Conservation (phyloP, 106 monocot species). For the Triglochin maritima region DNA sequence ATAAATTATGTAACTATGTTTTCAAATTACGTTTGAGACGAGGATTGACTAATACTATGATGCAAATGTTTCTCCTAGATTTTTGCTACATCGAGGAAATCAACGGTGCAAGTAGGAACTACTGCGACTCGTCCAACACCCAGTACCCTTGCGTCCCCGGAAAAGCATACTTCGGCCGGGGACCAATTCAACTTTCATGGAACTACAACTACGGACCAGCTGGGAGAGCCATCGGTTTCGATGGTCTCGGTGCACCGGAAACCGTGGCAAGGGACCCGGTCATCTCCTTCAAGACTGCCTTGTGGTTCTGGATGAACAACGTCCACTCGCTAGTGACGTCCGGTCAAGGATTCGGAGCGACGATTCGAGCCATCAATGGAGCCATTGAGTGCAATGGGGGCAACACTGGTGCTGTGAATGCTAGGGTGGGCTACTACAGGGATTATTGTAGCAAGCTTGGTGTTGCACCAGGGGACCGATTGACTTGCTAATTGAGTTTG, state of each 20-base stretch:
- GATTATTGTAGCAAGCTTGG: slow-evolving; percentile 41
- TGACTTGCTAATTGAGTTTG: slow-evolving; percentile 27
- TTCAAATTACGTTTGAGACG: background rate
- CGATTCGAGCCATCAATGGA: slow-evolving; percentile 42
- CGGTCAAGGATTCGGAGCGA: slow-evolving; percentile 50
- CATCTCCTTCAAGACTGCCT: slow-evolving; percentile 30
- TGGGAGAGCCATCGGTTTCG: slow-evolving; percentile 42
- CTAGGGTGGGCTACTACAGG: slow-evolving; percentile 31
- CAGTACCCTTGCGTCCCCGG: slow-evolving; percentile 24
- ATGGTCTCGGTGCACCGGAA: slow-evolving; percentile 37
- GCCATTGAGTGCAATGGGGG: slow-evolving; percentile 35
- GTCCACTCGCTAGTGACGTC: slow-evolving; percentile 33
- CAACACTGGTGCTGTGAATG: slow-evolving; percentile 6
- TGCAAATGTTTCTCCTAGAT: slow-evolving; percentile 1
- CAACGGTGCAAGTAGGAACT: slow-evolving; percentile 7
- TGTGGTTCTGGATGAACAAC: too few relatives aligned
- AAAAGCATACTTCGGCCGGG: slow-evolving; percentile 47
- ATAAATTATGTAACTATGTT: background rate
- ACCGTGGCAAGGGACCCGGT: slow-evolving; percentile 22
- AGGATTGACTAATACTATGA: too few relatives aligned
- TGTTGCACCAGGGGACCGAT: slow-evolving; percentile 42
- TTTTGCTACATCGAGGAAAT: slow-evolving; percentile 30
- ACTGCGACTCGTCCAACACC: slow-evolving; percentile 7
- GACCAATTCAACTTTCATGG: slow-evolving; percentile 56
- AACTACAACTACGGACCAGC: slow-evolving; percentile 66